Base-by-base conservation (phyloP, 108 stramenopile species). In the Cyclotella baltica region DNA sequence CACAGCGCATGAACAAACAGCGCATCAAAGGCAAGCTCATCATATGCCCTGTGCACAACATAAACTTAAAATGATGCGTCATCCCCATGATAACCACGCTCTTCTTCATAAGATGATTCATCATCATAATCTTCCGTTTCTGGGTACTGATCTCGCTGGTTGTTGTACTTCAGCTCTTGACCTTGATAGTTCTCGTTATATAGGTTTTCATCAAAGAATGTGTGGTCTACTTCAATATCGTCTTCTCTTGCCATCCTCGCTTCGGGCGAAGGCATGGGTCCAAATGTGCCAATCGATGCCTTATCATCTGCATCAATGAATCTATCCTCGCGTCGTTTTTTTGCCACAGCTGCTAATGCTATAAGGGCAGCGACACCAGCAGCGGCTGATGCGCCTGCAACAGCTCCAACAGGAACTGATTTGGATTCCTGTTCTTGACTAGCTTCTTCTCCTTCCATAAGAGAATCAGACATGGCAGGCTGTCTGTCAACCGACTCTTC, bases 271-370 rank as follows among this genome's bases (percentile, higher is more conserved):
- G 25, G 13, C 4, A 27, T 11, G 5, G 29, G 23, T 65, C 27
- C 64, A 25, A 23, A 13, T 0, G 43, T 65, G 5, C 22, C 4
- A 25, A 65, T 65, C 23, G 43, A 65, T 13, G 43, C 64, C 43
- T 65, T 65, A 8, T 65, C 64, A 18, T 65, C 64, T 47, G 20
- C 64, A 25, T 65, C 64, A 25, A 65, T 43, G 46, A 43, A 65
- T 46, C 6, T 33, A 34, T 65, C 64, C 9, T 27, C 18, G 38
- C 43, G 64, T 47, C 64, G 64, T 9, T 33, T 28, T 22, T 9
- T 23, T 47, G 25, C 64, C 19, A n/a, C n/a, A n/a, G 33, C 64
- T 23, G 47, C 18, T 22, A 13, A 28, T 36, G 27, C 22, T n/a
- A 62, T 62, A 33, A 34, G 18, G 31, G 18, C 46, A 47, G 40